These are phyloP conservation scores for Apiospora arundinis DNA, from an alignment of 2,329 filamentous ascomycete genomes.

Conservation along the genomic window DNA sequence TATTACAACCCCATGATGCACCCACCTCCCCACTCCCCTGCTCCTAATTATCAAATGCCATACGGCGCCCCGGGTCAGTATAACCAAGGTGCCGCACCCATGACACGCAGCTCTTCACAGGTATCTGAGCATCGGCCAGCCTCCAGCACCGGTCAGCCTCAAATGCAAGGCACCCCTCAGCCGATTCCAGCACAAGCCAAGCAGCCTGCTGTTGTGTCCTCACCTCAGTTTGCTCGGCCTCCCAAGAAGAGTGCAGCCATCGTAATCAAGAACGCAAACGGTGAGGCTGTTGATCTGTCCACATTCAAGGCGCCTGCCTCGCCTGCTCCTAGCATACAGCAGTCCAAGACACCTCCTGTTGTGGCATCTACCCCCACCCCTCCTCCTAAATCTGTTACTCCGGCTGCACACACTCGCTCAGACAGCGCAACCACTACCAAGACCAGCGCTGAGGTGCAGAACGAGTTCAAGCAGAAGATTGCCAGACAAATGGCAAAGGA, in stretches of 20 bases:
- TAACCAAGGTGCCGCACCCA: constrained; percentile 61
- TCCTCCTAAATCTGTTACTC: constrained; percentile 76
- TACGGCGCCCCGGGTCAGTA: constrained; percentile 50
- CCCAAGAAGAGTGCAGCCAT: constrained; percentile 76
- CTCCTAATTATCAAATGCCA: constrained; percentile 52
- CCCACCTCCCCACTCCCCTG: constrained; percentile 54
- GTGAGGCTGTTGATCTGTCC: constrained; percentile 76
- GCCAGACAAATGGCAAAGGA: constrained; percentile 61
- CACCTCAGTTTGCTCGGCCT: constrained; percentile 54
- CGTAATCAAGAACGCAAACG: constrained; percentile 82
- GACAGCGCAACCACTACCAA: constrained; percentile 74
- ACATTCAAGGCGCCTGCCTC: constrained; percentile 64
- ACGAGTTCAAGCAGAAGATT: constrained; percentile 83
- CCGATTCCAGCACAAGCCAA: constrained; percentile 67
- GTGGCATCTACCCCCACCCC: constrained; percentile 80
- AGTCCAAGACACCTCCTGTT: constrained; percentile 70
- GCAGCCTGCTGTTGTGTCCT: constrained; percentile 47
- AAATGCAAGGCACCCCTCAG: constrained; percentile 64
- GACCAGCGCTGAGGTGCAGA: constrained; percentile 80
- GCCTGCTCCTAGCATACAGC: constrained; percentile 59
- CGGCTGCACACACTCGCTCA: constrained; percentile 66
- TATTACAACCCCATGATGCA: constrained; percentile 38
- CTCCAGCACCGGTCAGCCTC: constrained; percentile 69
- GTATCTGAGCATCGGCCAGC: constrained; percentile 66
- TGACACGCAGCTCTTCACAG: constrained; percentile 86